A percentile compares a stretch with the other conserved stretches of the same genome.
These are phyloP conservation scores for Niebla homalea DNA, from an alignment of 495 filamentous ascomycete species.

Conservation along the genomic window DNA sequence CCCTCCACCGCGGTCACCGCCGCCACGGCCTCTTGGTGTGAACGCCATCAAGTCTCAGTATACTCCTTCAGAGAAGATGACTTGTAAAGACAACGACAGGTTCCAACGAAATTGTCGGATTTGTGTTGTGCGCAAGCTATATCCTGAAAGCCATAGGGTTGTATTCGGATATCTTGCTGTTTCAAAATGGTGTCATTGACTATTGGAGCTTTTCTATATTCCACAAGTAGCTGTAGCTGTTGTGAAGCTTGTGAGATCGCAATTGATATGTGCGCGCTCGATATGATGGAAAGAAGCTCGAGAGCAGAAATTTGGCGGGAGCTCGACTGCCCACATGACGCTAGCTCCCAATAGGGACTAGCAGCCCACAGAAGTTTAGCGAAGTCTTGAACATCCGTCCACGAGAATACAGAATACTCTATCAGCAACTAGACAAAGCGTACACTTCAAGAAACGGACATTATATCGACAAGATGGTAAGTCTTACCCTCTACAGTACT, in stretches of 20 bases:
- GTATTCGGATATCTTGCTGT: no score
- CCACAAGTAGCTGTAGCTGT: no score
- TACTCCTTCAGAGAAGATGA: background rate
- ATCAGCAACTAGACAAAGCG: background rate
- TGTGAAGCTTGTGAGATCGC: no score
- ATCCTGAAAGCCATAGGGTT: no score
- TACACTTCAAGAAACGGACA: conserved; percentile 1
- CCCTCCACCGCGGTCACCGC: conserved; percentile 14
- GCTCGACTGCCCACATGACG: background rate
- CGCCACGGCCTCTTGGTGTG: conserved; percentile 20
- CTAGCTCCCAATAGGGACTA: conserved; percentile 7
- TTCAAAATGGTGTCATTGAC: no score
- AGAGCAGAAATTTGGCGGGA: conserved; percentile 3
- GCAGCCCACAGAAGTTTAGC: conserved; percentile 16
- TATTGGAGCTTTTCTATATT: no score
- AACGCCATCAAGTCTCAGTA: conserved; percentile 12
- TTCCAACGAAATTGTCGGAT: background rate
- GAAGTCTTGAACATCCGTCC: conserved; percentile 4
- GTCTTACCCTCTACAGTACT: conserved; percentile 13
- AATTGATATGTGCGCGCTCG: no score
- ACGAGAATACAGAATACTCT: conserved; percentile 1
- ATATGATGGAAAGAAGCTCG: no score
- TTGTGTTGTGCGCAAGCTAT: background rate
- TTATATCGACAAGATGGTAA: conserved; percentile 38
- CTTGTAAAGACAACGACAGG: background rate